phyloP scores from a whole-genome alignment of 805 yeast species.

The Metschnikowia sp. region DNA sequence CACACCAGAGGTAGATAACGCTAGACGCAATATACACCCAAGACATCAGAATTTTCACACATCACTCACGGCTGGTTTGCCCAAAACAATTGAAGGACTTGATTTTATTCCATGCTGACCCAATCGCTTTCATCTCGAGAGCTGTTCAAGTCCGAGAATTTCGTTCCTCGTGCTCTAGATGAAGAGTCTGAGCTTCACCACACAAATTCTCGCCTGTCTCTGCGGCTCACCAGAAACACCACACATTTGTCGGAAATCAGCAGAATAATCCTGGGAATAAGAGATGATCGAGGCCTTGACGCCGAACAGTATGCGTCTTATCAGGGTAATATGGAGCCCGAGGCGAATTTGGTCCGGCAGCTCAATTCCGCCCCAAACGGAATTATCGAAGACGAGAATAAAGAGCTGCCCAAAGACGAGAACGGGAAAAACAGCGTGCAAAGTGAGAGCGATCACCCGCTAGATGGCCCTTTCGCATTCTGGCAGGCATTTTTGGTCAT shows the following conservation, averaged over 20 bases:
- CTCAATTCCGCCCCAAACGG: slow-evolving; percentile 3
- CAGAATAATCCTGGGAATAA: slow-evolving; percentile 14
- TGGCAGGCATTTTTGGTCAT: slow-evolving; percentile 26
- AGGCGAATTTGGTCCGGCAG: slow-evolving; percentile 11
- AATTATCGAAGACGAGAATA: neutral
- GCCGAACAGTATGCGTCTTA: slow-evolving; percentile 11
- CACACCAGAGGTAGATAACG: too few species aligned
- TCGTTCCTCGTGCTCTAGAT: slow-evolving; percentile 7
- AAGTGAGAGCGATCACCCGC: slow-evolving; percentile 12
- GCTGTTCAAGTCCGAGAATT: slow-evolving; percentile 8
- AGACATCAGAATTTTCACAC: neutral
- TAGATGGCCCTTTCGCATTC: slow-evolving; percentile 19
- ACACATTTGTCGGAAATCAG: slow-evolving; percentile 15
- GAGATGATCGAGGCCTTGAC: slow-evolving; percentile 18
- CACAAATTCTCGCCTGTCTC: slow-evolving; percentile 3
- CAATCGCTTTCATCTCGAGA: slow-evolving; percentile 5
- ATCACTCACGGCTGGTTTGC: too few species aligned
- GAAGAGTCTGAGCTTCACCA: slow-evolving; percentile 1
- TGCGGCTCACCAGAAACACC: slow-evolving; percentile 9
- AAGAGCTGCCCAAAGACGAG: neutral
- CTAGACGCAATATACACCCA: neutral
- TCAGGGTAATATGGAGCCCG: slow-evolving; percentile 12
- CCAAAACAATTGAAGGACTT: neutral
- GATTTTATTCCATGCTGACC: slow-evolving; percentile 2
- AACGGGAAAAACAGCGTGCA: too few species aligned